A percentile compares a stretch with the other conserved stretches of the same genome.
These are phyloP conservation scores for Pilasporangium apinafurcum DNA, from an alignment of 352 stramenopile species.

Conservation along the genomic window DNA sequence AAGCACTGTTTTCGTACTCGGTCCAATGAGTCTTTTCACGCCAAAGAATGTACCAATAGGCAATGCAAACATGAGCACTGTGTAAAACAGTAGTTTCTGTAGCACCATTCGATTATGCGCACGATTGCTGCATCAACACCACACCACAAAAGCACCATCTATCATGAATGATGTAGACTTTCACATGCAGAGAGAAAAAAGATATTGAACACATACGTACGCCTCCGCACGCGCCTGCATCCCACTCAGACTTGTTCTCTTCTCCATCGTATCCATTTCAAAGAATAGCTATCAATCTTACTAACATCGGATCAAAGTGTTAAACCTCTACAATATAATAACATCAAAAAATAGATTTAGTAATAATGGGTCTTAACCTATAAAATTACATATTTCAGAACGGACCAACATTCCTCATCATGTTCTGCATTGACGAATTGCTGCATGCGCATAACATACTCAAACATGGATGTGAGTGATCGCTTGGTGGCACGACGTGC, in stretches of 20 bases:
- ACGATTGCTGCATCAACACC: constrained; percentile 33
- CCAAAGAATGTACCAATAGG: constrained; percentile 61
- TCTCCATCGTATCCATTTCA: constrained; percentile 1
- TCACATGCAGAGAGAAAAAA: not conserved
- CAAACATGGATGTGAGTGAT: constrained; percentile 33
- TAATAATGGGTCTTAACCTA: too few relatives aligned
- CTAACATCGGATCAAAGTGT: not conserved
- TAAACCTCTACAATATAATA: not conserved
- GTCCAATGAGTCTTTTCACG: constrained; percentile 36
- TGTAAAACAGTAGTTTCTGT: constrained; percentile 69
- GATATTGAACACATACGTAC: constrained; percentile 9
- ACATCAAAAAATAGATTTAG: too few relatives aligned
- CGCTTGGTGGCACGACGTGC: constrained; percentile 51
- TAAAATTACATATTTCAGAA: too few relatives aligned
- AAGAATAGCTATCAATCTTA: too few relatives aligned
- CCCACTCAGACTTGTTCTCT: constrained; percentile 33
- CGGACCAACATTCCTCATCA: not conserved
- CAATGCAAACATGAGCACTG: constrained; percentile 55
- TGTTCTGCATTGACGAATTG: not conserved
- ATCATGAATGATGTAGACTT: too few relatives aligned
- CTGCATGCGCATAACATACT: not conserved
- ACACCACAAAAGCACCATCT: not conserved
- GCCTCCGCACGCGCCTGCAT: constrained; percentile 36
- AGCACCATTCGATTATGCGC: constrained; percentile 68
- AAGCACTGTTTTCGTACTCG: constrained; percentile 15